Evolutionary conservation across 306 rosid genomes (phyloP).

Genomic region (Lagenaria siceraria): DNA sequence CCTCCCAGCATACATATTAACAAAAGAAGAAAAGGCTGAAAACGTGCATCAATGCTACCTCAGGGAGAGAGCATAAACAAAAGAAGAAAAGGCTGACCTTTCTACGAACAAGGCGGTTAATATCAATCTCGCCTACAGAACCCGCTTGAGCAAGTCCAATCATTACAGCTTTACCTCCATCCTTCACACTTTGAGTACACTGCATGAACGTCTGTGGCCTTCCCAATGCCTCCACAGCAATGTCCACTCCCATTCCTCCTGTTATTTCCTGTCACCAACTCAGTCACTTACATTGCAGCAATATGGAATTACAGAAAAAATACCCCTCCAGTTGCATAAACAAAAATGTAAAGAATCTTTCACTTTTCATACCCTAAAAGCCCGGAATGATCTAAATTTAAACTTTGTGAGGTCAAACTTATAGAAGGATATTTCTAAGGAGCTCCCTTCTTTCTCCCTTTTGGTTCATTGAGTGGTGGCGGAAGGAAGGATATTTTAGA

Average conservation of each 20-base stretch:
- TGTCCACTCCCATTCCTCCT: slow-evolving; percentile 79
- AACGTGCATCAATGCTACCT: background rate
- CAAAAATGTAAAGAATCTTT: too few species aligned
- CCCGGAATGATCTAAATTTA: too few species aligned
- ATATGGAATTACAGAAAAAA: too few species aligned
- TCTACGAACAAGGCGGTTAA: slow-evolving; percentile 86
- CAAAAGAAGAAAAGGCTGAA: too few species aligned
- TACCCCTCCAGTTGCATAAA: too few species aligned
- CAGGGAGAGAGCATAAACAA: background rate
- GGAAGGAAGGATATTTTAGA: too few species aligned
- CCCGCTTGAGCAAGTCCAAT: slow-evolving; percentile 74
- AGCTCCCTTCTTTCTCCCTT: too few species aligned
- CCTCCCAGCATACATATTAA: too few species aligned
- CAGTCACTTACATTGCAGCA: background rate
- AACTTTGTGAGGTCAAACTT: too few species aligned
- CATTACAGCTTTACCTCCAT: slow-evolving; percentile 97
- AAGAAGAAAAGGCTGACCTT: slow-evolving; percentile 33
- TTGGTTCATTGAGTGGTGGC: too few species aligned
- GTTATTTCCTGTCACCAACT: slow-evolving; percentile 68
- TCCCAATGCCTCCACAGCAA: slow-evolving; percentile 96
- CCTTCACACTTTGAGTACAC: slow-evolving; percentile 71
- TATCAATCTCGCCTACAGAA: slow-evolving; percentile 74
- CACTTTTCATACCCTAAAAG: too few species aligned
- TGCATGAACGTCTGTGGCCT: slow-evolving; percentile 75
- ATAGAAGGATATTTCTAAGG: too few species aligned